These are phyloP conservation scores for Petunia axillaris DNA, from an alignment of 257 asterid species.

Conservation along the genomic window DNA sequence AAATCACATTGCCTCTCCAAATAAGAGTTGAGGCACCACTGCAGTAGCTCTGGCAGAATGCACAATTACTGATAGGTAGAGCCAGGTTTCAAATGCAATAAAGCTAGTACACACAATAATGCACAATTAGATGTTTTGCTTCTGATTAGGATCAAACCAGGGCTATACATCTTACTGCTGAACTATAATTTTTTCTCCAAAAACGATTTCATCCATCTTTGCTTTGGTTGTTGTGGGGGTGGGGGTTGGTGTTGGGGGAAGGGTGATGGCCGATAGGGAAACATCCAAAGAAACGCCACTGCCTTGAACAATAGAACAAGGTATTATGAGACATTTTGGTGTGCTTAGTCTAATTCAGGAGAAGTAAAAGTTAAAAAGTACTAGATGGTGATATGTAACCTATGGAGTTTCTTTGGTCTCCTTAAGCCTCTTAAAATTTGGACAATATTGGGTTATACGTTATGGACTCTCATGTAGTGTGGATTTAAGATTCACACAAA, in stretches of 20 bases:
- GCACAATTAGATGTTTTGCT: not conserved
- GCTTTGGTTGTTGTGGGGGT: too few relatives aligned
- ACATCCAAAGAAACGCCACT: not conserved
- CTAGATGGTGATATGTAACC: too few relatives aligned
- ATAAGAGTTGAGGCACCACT: conserved; percentile 12
- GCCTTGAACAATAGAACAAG: not conserved
- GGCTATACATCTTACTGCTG: not conserved
- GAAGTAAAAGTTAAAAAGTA: too few relatives aligned
- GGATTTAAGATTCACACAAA: too few relatives aligned
- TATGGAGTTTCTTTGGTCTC: too few relatives aligned
- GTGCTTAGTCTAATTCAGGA: not conserved
- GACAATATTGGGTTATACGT: too few relatives aligned
- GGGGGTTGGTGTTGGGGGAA: not conserved
- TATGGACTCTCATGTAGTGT: too few relatives aligned
- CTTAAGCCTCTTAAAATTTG: too few relatives aligned
- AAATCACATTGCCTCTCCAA: not conserved
- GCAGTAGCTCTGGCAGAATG: not conserved
- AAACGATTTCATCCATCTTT: not conserved
- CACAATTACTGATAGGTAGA: not conserved
- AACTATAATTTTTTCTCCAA: not conserved
- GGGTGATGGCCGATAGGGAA: not conserved
- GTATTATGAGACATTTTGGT: not conserved
- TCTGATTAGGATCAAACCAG: not conserved
- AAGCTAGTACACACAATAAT: not conserved
- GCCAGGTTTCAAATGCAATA: not conserved